Conservation (phyloP, 495 filamentous ascomycete species). For the Lasiosphaeria hispida region DNA sequence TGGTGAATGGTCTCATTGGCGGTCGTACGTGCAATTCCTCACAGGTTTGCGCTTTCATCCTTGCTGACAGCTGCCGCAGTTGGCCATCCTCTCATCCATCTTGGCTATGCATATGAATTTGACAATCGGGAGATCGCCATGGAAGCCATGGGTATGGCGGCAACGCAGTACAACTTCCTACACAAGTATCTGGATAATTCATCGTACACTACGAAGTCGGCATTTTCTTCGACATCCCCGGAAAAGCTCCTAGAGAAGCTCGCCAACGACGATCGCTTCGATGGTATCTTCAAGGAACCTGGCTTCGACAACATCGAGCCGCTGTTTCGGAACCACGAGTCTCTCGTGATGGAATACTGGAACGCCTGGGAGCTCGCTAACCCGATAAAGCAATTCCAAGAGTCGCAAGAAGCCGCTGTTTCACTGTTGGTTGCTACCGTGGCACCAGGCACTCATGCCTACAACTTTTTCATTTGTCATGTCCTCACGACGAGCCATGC, state of each 20-base stretch:
- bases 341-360: constrained; percentile 78
- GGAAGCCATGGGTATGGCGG: constrained; percentile 71
- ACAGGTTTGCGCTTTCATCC: not conserved
- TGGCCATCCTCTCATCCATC: constrained; percentile 83
- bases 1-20: constrained; percentile 73
- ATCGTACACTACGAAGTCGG: constrained; percentile 57
- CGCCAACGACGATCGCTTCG: constrained; percentile 50
- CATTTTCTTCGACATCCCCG: constrained; percentile 53
- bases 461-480: constrained; percentile 86
- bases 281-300: constrained; percentile 57
- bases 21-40: constrained; percentile 60
- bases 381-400: constrained; percentile 66
- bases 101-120: constrained; percentile 85
- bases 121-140: constrained; percentile 75
- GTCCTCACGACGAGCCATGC: constrained; percentile 83
- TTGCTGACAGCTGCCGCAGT: constrained; percentile 49
- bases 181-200: constrained; percentile 78
- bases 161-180: constrained; percentile 68
- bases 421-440: constrained; percentile 66
- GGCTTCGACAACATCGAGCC: constrained; percentile 62
- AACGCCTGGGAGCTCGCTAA: constrained; percentile 72
- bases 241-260: constrained; percentile 67
- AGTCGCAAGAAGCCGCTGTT: constrained; percentile 73
- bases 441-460: constrained; percentile 55
- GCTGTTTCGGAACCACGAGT: constrained; percentile 67